These are phyloP conservation scores for Pyrenophora seminiperda DNA, from an alignment of 2,329 filamentous ascomycete species.

Conservation along the genomic window DNA sequence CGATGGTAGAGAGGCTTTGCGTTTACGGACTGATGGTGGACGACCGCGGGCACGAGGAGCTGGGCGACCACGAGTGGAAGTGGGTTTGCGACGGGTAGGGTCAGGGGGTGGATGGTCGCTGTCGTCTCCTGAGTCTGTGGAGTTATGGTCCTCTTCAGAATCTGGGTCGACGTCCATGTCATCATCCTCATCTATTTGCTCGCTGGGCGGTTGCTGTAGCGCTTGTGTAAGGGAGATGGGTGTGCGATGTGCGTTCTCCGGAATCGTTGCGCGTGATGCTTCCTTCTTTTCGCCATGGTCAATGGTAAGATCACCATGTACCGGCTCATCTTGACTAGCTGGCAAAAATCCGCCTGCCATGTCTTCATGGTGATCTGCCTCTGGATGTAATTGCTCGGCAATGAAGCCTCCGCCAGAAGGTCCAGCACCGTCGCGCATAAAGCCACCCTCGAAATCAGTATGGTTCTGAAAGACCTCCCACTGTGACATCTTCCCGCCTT, in stretches of 20 bases:
- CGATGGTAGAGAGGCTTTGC: conserved; percentile 11
- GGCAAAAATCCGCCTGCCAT: conserved; percentile 45
- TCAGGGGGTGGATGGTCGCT: conserved; percentile 8
- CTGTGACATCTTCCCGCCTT: conserved; percentile 59
- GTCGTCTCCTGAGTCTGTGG: neutral
- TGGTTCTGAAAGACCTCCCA: conserved; percentile 40
- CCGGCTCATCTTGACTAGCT: conserved; percentile 45
- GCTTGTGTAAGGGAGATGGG: conserved; percentile 47
- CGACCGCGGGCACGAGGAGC: conserved; percentile 11
- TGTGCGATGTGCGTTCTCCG: conserved; percentile 28
- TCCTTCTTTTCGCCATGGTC: conserved; percentile 36
- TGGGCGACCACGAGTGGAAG: neutral
- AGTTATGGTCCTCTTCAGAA: too few relatives aligned
- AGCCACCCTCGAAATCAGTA: conserved; percentile 50
- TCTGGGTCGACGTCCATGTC: conserved; percentile 34
- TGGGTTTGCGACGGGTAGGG: conserved; percentile 18
- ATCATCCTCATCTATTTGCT: conserved; percentile 46
- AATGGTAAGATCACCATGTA: conserved; percentile 38
- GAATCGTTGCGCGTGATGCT: conserved; percentile 1
- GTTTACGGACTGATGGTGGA: conserved; percentile 12
- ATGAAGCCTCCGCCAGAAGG: conserved; percentile 19
- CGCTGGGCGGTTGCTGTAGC: conserved; percentile 23
- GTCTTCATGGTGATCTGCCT: conserved; percentile 27
- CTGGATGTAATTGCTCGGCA: conserved; percentile 16
- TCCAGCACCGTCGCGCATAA: conserved; percentile 42